Conservation (phyloP, 1,139 yeast species). For the Pichia sp. region DNA sequence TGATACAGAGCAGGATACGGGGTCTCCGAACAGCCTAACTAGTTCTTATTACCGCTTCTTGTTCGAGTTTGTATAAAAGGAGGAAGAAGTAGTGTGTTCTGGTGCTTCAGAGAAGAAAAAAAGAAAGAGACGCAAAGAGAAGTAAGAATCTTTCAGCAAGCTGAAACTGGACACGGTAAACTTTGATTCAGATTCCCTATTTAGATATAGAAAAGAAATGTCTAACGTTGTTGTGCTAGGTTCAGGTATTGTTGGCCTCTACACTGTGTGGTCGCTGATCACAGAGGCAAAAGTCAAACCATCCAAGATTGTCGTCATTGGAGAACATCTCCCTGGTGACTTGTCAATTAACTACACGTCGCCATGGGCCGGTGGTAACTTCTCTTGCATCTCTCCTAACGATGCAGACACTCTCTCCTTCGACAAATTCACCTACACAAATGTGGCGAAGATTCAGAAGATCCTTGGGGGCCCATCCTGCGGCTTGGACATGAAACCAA, state of each 20-base stretch:
- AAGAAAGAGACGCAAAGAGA: too few relatives aligned
- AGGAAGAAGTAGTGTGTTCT: background rate
- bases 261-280: constrained; percentile 53
- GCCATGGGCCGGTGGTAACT: constrained; percentile 79
- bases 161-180: too few relatives aligned
- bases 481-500: constrained; percentile 52
- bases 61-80: background rate
- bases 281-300: constrained; percentile 42
- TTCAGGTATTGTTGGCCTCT: constrained; percentile 67
- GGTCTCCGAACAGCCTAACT: background rate
- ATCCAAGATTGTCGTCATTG: constrained; percentile 51
- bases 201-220: constrained; percentile 9
- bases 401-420: constrained; percentile 47
- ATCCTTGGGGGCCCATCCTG: constrained; percentile 48
- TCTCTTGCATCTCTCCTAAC: constrained; percentile 60
- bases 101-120: too few relatives aligned
- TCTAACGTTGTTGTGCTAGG: constrained; percentile 28
- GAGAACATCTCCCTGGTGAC: constrained; percentile 70
- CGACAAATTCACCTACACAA: constrained; percentile 53
- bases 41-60: too few relatives aligned
- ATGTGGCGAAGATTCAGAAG: constrained; percentile 41
- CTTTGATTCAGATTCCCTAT: too few relatives aligned
- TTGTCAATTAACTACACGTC: constrained; percentile 65
- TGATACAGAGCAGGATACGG: background rate
- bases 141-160: too few relatives aligned